Percentiles rank a stretch among this genome's conserved stretches.
Conservation (phyloP, 352 stramenopile species). For the Pythium vanterpoolii region DNA sequence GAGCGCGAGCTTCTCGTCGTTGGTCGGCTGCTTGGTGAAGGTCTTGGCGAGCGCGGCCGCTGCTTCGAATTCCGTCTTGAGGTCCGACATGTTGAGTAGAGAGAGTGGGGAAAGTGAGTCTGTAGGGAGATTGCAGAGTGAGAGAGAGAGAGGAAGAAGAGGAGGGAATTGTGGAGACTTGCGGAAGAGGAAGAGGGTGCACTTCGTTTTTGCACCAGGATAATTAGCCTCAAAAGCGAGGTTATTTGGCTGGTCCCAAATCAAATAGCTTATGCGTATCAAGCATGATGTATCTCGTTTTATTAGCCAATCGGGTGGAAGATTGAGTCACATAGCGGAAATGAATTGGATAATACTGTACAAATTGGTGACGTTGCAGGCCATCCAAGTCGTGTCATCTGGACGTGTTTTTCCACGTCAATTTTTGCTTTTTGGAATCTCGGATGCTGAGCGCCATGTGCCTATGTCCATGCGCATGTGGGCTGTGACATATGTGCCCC, state of each 20-base stretch:
- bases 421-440: no score
- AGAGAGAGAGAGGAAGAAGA: conserved; percentile 7
- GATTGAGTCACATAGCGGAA: neutral
- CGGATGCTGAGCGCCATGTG: neutral
- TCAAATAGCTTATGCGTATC: no score
- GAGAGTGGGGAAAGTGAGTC: conserved; percentile 14
- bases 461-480: neutral
- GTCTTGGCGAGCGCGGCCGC: conserved; percentile 74
- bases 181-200: neutral
- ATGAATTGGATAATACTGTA: conserved; percentile 12
- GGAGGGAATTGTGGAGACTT: neutral
- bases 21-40: conserved; percentile 74
- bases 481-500: neutral
- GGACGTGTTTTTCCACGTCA: no score
- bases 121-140: conserved; percentile 42
- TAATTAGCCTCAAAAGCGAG: conserved; percentile 16
- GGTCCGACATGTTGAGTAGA: conserved; percentile 62
- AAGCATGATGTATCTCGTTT: conserved; percentile 18
- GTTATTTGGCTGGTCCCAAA: conserved; percentile 14
- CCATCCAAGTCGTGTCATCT: neutral
- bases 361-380: conserved; percentile 7
- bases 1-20: conserved; percentile 88
- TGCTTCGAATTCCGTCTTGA: conserved; percentile 82
- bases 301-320: conserved; percentile 30
- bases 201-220: neutral